Evolutionary conservation across 768 basidiomycete species (phyloP).

Genomic region (Dioszegia aurantiaca): DNA sequence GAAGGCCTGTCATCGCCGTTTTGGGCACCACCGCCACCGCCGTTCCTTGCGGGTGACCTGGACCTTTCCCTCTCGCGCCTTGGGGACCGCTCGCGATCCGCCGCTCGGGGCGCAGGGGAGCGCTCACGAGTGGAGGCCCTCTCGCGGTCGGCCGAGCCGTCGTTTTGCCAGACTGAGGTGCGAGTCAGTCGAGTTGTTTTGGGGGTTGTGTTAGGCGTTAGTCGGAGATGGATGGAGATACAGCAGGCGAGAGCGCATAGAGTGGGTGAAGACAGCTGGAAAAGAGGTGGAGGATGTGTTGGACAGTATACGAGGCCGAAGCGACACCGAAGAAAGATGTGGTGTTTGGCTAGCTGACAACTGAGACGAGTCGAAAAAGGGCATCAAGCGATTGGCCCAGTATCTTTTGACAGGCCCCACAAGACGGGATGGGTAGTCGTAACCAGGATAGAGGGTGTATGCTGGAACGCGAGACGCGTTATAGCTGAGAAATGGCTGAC

Average conservation of each 20-base stretch:
- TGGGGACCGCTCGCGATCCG: slow-evolving; percentile 30
- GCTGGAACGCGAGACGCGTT: no score
- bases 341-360: not conserved
- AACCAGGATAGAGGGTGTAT: no score
- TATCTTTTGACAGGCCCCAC: no score
- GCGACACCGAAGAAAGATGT: not conserved
- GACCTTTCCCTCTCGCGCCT: slow-evolving; percentile 61
- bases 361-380: not conserved
- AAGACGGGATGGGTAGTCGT: not conserved
- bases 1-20: slow-evolving; percentile 56
- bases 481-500: not conserved
- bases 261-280: not conserved
- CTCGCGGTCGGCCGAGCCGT: slow-evolving; percentile 21
- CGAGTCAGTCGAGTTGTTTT: slow-evolving; percentile 13
- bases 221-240: not conserved
- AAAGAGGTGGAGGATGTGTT: no score
- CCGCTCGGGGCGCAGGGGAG: slow-evolving; percentile 14
- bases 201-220: slow-evolving; percentile 12
- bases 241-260: slow-evolving; percentile 1
- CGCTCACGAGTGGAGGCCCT: slow-evolving; percentile 9
- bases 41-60: slow-evolving; percentile 63
- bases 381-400: slow-evolving; percentile 3
- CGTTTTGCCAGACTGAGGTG: slow-evolving; percentile 41
- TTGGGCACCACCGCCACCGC: slow-evolving; percentile 79
- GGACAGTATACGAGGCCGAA: no score